Percentiles rank a stretch among this genome's conserved stretches.
phyloP scores from a whole-genome alignment of 805 yeast species.

The Sugiyamaella boreocaroliniensis region DNA sequence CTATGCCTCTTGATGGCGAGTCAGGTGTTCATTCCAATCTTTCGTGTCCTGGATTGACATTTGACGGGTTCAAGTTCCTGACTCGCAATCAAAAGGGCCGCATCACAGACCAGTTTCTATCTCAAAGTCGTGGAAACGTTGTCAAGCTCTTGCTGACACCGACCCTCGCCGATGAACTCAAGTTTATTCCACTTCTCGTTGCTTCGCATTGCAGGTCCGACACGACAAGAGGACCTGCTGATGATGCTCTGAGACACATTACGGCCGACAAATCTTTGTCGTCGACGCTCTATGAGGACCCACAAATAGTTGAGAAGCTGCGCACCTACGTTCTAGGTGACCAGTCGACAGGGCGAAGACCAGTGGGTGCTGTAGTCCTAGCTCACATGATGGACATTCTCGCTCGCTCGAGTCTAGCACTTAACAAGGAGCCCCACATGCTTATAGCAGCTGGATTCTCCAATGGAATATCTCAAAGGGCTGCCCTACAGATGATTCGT shows the following conservation, averaged over 20 bases:
- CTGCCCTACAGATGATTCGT: conserved; percentile 57
- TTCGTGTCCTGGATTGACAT: conserved; percentile 56
- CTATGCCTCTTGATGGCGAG: conserved; percentile 5
- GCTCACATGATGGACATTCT: conserved; percentile 48
- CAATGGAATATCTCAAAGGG: conserved; percentile 17
- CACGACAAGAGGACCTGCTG: conserved; percentile 46
- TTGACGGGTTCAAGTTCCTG: conserved; percentile 52
- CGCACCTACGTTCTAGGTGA: conserved; percentile 49
- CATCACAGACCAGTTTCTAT: conserved; percentile 45
- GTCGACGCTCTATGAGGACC: neutral
- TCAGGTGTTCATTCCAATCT: neutral
- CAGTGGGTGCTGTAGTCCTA: conserved; percentile 45
- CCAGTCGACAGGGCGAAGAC: neutral
- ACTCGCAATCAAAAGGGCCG: conserved; percentile 63
- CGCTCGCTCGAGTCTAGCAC: conserved; percentile 47
- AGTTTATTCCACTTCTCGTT: conserved; percentile 47
- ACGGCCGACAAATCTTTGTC: neutral
- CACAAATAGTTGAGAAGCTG: conserved; percentile 25
- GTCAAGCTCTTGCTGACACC: conserved; percentile 36
- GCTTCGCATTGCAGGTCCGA: conserved; percentile 53
- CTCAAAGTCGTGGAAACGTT: conserved; percentile 36
- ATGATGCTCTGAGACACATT: conserved; percentile 39
- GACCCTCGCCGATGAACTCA: conserved; percentile 35
- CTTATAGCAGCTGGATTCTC: conserved; percentile 47
- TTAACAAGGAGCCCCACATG: conserved; percentile 39